Conservation (phyloP, 345 rosid species). For the Salix koriyanagi region DNA sequence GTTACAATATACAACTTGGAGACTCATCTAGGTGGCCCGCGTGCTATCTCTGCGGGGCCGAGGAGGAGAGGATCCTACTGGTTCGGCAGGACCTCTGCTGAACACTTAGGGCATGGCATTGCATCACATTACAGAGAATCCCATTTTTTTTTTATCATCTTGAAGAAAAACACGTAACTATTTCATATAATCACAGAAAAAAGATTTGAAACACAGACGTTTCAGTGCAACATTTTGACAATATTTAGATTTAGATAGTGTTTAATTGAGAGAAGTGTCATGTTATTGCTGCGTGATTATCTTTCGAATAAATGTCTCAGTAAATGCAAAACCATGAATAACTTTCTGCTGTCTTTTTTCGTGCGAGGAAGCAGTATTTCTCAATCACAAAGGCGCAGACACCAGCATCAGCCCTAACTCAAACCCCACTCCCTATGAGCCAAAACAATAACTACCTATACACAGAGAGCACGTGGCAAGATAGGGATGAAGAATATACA, state of each 20-base stretch:
- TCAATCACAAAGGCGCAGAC: constrained; percentile 30
- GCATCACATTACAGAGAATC: not conserved
- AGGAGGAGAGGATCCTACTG: not conserved
- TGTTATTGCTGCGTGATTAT: not conserved
- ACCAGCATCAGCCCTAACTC: constrained; percentile 9
- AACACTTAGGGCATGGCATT: not conserved
- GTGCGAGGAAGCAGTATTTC: constrained; percentile 45
- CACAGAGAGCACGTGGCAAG: constrained; percentile 5
- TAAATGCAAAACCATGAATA: not conserved
- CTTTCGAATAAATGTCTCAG: too few relatives aligned
- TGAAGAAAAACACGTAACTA: not conserved
- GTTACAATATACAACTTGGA: not conserved
- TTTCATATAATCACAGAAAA: not conserved
- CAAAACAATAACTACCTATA: not conserved
- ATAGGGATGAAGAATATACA: constrained; percentile 53
- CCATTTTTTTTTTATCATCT: not conserved
- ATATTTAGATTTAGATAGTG: not conserved
- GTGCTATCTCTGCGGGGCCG: not conserved
- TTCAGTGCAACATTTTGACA: not conserved
- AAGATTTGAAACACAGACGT: not conserved
- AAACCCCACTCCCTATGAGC: not conserved
- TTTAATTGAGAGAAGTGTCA: not conserved
- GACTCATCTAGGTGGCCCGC: not conserved
- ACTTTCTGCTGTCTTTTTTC: not conserved
- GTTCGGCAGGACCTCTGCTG: not conserved